Percentiles rank a stretch among this genome's conserved stretches.
Conservation (phyloP, 768 basidiomycete genomes). For the Mycena leptocephala region DNA sequence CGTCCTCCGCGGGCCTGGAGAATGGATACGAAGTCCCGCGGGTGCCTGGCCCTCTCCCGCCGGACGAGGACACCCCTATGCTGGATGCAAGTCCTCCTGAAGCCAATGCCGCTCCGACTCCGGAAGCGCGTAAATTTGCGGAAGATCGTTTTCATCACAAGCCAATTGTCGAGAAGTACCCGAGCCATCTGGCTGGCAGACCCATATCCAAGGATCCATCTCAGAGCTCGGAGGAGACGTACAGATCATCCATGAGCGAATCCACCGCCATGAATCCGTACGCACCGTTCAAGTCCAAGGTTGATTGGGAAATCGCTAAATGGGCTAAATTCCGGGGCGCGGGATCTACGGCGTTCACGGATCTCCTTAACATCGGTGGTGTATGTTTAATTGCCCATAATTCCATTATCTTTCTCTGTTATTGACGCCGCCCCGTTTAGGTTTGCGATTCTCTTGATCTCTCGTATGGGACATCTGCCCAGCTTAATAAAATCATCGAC, state of each 20-base stretch:
- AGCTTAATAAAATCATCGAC: constrained; percentile 50
- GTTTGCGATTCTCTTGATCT: neutral
- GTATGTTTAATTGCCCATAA: constrained; percentile 41
- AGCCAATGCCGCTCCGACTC: neutral
- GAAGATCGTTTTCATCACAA: constrained; percentile 10
- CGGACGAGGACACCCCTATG: neutral
- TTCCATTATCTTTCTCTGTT: neutral
- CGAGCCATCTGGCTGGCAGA: neutral
- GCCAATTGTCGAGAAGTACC: neutral
- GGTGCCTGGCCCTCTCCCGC: neutral
- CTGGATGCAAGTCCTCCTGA: neutral
- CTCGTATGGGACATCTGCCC: constrained; percentile 1
- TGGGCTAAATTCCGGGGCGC: constrained; percentile 58
- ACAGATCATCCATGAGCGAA: neutral
- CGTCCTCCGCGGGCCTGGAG: neutral
- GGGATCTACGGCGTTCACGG: constrained; percentile 54
- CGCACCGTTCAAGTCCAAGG: too few species aligned
- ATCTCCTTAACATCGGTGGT: constrained; percentile 55
- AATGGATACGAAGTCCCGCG: neutral
- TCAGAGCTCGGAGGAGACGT: neutral
- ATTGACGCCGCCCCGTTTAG: constrained; percentile 47
- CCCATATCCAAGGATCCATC: neutral
- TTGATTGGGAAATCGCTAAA: constrained; percentile 56
- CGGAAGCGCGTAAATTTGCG: neutral
- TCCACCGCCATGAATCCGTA: constrained; percentile 27